phyloP scores from a whole-genome alignment of 768 basidiomycete species.

The Pisolithus albus region DNA sequence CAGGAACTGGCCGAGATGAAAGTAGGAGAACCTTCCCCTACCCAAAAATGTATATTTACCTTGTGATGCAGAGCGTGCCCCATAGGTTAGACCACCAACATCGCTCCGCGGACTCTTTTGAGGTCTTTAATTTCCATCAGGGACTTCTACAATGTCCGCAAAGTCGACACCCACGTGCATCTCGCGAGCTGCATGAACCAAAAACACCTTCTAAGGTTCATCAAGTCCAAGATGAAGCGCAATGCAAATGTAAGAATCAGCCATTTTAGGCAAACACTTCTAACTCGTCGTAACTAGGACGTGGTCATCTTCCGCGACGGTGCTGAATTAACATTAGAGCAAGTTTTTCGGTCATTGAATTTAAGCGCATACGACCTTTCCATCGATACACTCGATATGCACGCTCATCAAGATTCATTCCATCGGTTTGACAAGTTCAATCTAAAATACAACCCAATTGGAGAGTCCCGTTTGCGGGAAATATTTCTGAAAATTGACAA shows the following conservation, averaged over 20 bases:
- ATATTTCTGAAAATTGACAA: slow-evolving; percentile 99
- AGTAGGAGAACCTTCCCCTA: slow-evolving; percentile 36
- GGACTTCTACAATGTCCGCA: slow-evolving; percentile 97
- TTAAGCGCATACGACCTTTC: slow-evolving; percentile 96
- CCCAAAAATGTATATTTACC: slow-evolving; percentile 3
- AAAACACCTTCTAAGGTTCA: slow-evolving; percentile 95
- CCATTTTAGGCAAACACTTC: not conserved
- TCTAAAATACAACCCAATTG: slow-evolving; percentile 94
- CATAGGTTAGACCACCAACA: slow-evolving; percentile 19
- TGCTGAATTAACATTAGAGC: slow-evolving; percentile 74
- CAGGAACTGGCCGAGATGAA: slow-evolving; percentile 97
- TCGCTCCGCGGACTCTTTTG: not conserved
- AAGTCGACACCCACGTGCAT: slow-evolving; percentile 98
- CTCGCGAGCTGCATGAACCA: slow-evolving; percentile 99
- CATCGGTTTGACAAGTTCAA: slow-evolving; percentile 99
- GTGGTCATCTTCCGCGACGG: slow-evolving; percentile 95
- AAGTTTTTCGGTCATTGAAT: slow-evolving; percentile 96
- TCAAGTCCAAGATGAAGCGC: slow-evolving; percentile 97
- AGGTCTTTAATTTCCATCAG: slow-evolving; percentile 33
- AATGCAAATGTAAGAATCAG: slow-evolving; percentile 55
- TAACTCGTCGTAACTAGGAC: slow-evolving; percentile 49
- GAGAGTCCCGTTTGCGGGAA: slow-evolving; percentile 89
- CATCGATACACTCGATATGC: slow-evolving; percentile 99
- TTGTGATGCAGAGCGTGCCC: slow-evolving; percentile 20
- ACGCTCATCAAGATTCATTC: slow-evolving; percentile 96